A percentile compares a stretch with the other conserved stretches of the same genome.
These are phyloP conservation scores for Capillidium heterosporum DNA, from an alignment of 371 early-diverging fungal genomes.

Conservation along the genomic window DNA sequence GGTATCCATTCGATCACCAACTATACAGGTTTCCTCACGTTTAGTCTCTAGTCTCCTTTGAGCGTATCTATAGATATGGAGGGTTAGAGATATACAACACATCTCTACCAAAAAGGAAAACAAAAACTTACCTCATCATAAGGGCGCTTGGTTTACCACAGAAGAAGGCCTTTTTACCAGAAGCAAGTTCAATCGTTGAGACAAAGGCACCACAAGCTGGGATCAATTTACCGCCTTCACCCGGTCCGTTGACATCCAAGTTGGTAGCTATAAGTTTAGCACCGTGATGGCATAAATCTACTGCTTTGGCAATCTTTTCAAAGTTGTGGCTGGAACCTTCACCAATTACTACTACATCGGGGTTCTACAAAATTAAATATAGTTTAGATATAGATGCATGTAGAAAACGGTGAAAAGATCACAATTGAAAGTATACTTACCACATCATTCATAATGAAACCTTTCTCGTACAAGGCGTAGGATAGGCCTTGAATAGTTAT, in stretches of 20 bases:
- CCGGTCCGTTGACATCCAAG: slow-evolving; percentile 38
- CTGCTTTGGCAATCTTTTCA: slow-evolving; percentile 39
- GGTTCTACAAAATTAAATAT: no score
- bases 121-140: slow-evolving; percentile 27
- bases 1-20: slow-evolving; percentile 54
- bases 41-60: slow-evolving; percentile 29
- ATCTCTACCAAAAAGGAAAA: background rate
- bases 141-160: slow-evolving; percentile 44
- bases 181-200: slow-evolving; percentile 33
- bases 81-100: no score
- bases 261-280: slow-evolving; percentile 45
- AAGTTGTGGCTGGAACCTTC: slow-evolving; percentile 39
- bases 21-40: slow-evolving; percentile 40
- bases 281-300: slow-evolving; percentile 30
- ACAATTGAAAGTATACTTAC: slow-evolving; percentile 4
- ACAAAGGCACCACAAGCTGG: slow-evolving; percentile 42
- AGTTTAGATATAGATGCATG: no score
- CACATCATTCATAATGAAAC: slow-evolving; percentile 41
- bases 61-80: slow-evolving; percentile 16
- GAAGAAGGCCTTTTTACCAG: slow-evolving; percentile 42
- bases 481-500: slow-evolving; percentile 16
- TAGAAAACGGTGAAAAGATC: background rate
- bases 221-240: slow-evolving; percentile 29
- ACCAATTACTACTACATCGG: slow-evolving; percentile 43
- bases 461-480: slow-evolving; percentile 39